A percentile compares a stretch with the other conserved stretches of the same genome.
These are phyloP conservation scores for Articulospora tetracladia DNA, from an alignment of 495 filamentous ascomycete genomes.

Conservation along the genomic window DNA sequence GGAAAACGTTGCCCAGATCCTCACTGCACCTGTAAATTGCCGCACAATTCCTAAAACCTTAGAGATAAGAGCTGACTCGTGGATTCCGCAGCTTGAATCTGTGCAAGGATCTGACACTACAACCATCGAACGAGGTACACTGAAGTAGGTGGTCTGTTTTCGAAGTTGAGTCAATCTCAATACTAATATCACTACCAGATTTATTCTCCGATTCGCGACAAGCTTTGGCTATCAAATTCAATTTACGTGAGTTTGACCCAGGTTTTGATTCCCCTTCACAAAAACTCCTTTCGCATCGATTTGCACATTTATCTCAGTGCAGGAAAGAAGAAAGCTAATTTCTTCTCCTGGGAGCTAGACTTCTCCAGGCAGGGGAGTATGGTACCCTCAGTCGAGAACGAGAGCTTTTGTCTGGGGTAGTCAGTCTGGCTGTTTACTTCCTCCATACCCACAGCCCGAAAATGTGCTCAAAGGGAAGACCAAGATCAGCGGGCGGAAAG, in stretches of 20 bases:
- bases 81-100: too few relatives aligned
- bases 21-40: neutral
- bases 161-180: neutral
- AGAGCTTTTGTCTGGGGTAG: constrained; percentile 14
- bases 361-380: constrained; percentile 9
- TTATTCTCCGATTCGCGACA: constrained; percentile 10
- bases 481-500: neutral
- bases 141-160: constrained; percentile 11
- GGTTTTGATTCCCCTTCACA: too few relatives aligned
- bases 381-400: neutral
- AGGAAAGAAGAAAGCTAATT: too few relatives aligned
- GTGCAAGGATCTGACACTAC: neutral
- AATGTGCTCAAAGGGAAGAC: neutral
- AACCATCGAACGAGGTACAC: constrained; percentile 7
- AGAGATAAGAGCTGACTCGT: too few relatives aligned
- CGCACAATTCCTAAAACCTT: too few relatives aligned
- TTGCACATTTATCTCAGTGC: too few relatives aligned
- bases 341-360: too few relatives aligned
- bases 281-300: too few relatives aligned
- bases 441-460: constrained; percentile 10
- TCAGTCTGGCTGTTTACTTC: neutral
- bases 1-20: constrained; percentile 9
- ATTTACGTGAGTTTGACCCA: neutral
- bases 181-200: neutral
- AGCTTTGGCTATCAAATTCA: constrained; percentile 12